Evolutionary conservation across 495 filamentous ascomycete genomes (phyloP), one percentile per base, ranked within the genome.

Genomic region (Talaromyces adpressus): DNA sequence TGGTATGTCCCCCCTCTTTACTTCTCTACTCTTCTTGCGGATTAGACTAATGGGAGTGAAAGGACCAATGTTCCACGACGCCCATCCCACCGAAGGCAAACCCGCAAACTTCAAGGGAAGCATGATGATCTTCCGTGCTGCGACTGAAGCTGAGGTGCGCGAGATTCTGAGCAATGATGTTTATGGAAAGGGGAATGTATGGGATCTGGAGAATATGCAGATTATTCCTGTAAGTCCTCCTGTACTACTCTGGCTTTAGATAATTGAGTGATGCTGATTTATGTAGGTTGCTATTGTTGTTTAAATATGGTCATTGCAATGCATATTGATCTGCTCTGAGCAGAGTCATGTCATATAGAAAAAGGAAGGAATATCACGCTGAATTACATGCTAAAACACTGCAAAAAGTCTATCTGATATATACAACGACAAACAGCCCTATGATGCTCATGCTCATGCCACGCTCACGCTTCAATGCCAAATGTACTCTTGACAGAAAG

Each of bases 131-230:
- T 75, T 83, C 16, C 65, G 76, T 3, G 91, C 84, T 14, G 77
- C 81, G 29, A 83, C 78, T 20, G 84, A 80, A 65, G 91, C 91
- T 60, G 87, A 90, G 67, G 82, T 93, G 0, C 67, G 87, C 14
- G 76, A 85, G 67, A 68, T 78, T 4, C 70, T 96, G 60, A 82
- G 82, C 67, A 75, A 84, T 25, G 91, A 96, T 68, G 74, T 89
- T 1, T 94, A 94, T 67, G 79, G 79, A 27, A 77, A 70, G 61
- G 73, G 67, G n/a, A 85, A 83, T 6, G 89, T 95, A 5, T 95
- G 91, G 92, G 90, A 95, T 80, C 78, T 85, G 65, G 83, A 87
- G 7, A 93, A 90, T 72, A 85, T 89, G 25, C 68, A 73, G 34
- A 72, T 79, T 18, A 62, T 71, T 65, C 75, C 76, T 22, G 75